Percentiles rank a stretch among this genome's conserved stretches.
Evolutionary conservation across 2,329 filamentous ascomycete species (phyloP).

Genomic region (Endocalyx cinctus): DNA sequence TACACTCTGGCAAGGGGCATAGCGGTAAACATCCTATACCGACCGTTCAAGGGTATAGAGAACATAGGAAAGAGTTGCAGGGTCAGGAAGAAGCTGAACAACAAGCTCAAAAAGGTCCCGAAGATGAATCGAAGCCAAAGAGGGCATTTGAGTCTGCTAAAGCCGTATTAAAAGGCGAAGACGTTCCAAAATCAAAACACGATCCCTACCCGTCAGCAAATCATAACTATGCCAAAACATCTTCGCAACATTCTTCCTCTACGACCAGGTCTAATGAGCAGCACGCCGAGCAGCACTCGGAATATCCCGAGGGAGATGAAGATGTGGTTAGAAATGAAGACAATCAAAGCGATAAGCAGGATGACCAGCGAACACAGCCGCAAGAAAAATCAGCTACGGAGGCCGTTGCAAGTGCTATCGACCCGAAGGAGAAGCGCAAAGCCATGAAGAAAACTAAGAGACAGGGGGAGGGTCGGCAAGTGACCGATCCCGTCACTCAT

Average conservation of each 20-base stretch:
- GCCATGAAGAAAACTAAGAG: slow-evolving; percentile 40
- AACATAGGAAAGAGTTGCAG: slow-evolving; percentile 41
- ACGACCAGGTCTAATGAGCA: slow-evolving; percentile 7
- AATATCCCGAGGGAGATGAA: not conserved
- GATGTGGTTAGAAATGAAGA: too few species aligned
- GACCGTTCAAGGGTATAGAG: slow-evolving; percentile 44
- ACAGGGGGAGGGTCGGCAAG: slow-evolving; percentile 50
- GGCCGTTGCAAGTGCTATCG: slow-evolving; percentile 30
- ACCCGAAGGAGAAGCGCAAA: slow-evolving; percentile 44
- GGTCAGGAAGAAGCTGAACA: slow-evolving; percentile 31
- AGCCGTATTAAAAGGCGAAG: slow-evolving; percentile 30
- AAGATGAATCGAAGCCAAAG: slow-evolving; percentile 30
- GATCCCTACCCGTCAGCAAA: slow-evolving; percentile 33
- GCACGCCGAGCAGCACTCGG: not conserved
- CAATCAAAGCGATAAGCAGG: too few species aligned
- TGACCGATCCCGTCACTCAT: slow-evolving; percentile 70
- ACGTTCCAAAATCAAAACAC: slow-evolving; percentile 21
- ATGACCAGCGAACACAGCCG: slow-evolving; percentile 1
- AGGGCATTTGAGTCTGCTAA: slow-evolving; percentile 32
- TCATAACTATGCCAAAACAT: slow-evolving; percentile 21
- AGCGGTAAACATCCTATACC: slow-evolving; percentile 30
- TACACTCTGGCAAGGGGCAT: too few species aligned
- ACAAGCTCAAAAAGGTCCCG: slow-evolving; percentile 27
- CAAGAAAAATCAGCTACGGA: slow-evolving; percentile 29
- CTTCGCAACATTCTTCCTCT: slow-evolving; percentile 11